Evolutionary conservation across 2,329 filamentous ascomycete species (phyloP).

Genomic region (Talaromyces sp.): DNA sequence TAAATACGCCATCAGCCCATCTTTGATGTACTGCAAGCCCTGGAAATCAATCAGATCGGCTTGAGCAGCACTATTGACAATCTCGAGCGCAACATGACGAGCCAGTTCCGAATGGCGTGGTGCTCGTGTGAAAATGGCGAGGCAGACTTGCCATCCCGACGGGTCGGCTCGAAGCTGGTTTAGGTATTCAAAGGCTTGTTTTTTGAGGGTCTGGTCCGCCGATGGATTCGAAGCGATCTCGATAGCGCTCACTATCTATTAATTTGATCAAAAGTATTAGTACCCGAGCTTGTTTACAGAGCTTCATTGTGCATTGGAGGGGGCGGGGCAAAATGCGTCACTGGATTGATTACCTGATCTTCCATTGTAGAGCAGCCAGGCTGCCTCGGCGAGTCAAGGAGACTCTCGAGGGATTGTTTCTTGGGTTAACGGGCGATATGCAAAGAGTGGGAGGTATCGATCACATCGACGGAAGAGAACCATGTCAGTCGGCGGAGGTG

Average conservation of each 20-base stretch:
- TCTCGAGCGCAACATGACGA: conserved; percentile 81
- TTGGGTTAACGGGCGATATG: not conserved
- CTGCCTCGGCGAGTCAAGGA: conserved; percentile 25
- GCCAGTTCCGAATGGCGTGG: conserved; percentile 76
- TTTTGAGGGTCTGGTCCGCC: conserved; percentile 68
- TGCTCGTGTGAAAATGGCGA: conserved; percentile 73
- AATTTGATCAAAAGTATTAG: not conserved
- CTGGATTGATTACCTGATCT: conserved; percentile 34
- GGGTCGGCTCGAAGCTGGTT: conserved; percentile 74
- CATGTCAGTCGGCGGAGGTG: conserved; percentile 11
- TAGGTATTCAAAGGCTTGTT: conserved; percentile 62
- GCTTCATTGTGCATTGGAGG: conserved; percentile 16
- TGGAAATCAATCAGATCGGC: conserved; percentile 67
- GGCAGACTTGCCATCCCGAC: conserved; percentile 85
- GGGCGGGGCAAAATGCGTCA: conserved; percentile 16
- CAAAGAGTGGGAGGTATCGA: not conserved
- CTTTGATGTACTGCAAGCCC: conserved; percentile 70
- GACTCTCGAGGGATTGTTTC: conserved; percentile 19
- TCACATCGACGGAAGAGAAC: conserved; percentile 9
- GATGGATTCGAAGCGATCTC: conserved; percentile 83
- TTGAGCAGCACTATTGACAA: conserved; percentile 88
- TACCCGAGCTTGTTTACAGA: not conserved
- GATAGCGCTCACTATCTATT: conserved; percentile 86
- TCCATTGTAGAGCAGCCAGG: conserved; percentile 37
- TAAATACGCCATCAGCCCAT: conserved; percentile 76